Conservation (phyloP, 2,329 filamentous ascomycete genomes). For the Xylariaceae sp. region DNA sequence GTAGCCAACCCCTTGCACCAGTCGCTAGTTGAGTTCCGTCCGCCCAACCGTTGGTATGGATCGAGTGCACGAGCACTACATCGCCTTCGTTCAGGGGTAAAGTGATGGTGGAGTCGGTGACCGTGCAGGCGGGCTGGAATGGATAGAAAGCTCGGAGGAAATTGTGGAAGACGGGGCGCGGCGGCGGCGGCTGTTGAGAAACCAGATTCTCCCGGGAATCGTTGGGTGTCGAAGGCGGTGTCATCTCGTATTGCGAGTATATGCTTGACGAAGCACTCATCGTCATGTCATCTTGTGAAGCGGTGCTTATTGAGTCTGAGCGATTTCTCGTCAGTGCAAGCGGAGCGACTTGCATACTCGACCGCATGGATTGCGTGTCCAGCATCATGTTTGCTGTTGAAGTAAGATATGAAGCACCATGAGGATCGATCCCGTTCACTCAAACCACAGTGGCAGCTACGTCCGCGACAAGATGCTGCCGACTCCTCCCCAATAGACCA, state of each 20-base stretch:
- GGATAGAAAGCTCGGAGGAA: slow-evolving; percentile 92
- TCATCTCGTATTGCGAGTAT: slow-evolving; percentile 59
- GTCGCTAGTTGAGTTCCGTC: slow-evolving; percentile 86
- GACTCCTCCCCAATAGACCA: slow-evolving; percentile 1
- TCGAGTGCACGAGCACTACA: slow-evolving; percentile 87
- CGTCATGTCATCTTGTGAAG: slow-evolving; percentile 25
- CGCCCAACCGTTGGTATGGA: slow-evolving; percentile 97
- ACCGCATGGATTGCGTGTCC: slow-evolving; percentile 44
- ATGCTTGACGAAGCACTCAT: slow-evolving; percentile 34
- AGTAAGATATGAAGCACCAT: slow-evolving; percentile 35
- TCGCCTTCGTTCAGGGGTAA: slow-evolving; percentile 85
- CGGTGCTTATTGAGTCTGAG: slow-evolving; percentile 28
- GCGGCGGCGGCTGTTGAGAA: slow-evolving; percentile 37
- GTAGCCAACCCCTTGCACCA: slow-evolving; percentile 87
- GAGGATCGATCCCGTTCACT: slow-evolving; percentile 24
- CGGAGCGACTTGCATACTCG: slow-evolving; percentile 58
- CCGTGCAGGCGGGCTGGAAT: slow-evolving; percentile 73
- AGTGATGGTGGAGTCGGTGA: slow-evolving; percentile 81
- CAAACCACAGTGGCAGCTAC: slow-evolving; percentile 24
- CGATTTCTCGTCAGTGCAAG: slow-evolving; percentile 47
- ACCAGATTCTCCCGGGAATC: slow-evolving; percentile 56
- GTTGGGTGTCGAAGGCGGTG: slow-evolving; percentile 70
- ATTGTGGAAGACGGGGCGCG: slow-evolving; percentile 76
- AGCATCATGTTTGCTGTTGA: slow-evolving; percentile 43
- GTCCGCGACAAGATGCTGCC: slow-evolving; percentile 8